A percentile compares a stretch with the other conserved stretches of the same genome.
phyloP scores from a whole-genome alignment of 192 early-diverging fungal species.

The Backusella westeae region DNA sequence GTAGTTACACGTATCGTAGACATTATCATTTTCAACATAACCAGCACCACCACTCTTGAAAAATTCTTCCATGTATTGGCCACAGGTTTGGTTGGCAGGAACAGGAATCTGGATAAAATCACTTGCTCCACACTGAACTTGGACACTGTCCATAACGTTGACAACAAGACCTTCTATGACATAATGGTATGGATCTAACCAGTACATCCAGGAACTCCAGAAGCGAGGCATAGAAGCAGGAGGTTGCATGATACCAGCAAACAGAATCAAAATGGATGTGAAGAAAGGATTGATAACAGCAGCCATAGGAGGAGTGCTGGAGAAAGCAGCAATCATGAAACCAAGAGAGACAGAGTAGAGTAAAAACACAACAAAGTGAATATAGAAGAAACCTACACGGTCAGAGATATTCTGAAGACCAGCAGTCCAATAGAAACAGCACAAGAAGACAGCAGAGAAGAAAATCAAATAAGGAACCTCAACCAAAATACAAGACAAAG shows the following conservation, averaged over 20 bases:
- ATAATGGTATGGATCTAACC: slow-evolving; percentile 60
- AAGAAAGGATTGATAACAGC: slow-evolving; percentile 64
- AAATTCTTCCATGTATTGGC: slow-evolving; percentile 47
- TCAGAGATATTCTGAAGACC: slow-evolving; percentile 47
- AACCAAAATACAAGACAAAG: slow-evolving; percentile 53
- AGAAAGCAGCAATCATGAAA: slow-evolving; percentile 63
- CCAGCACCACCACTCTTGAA: slow-evolving; percentile 47
- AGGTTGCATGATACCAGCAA: slow-evolving; percentile 62
- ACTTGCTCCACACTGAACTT: slow-evolving; percentile 40
- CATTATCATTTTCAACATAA: slow-evolving; percentile 52
- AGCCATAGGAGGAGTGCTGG: slow-evolving; percentile 54
- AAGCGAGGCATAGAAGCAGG: slow-evolving; percentile 54
- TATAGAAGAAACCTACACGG: slow-evolving; percentile 60
- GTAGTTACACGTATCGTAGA: slow-evolving; percentile 49
- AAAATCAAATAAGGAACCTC: slow-evolving; percentile 64
- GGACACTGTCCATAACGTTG: slow-evolving; percentile 52
- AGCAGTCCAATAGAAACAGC: slow-evolving; percentile 61
- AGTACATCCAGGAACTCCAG: slow-evolving; percentile 67
- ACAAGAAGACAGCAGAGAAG: slow-evolving; percentile 51
- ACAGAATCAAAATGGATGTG: slow-evolving; percentile 54
- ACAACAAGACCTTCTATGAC: slow-evolving; percentile 58
- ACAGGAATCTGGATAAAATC: slow-evolving; percentile 47
- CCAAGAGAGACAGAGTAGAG: slow-evolving; percentile 58
- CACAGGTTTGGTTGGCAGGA: slow-evolving; percentile 47
- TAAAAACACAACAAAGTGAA: slow-evolving; percentile 53